Evolutionary conservation across 805 yeast species (phyloP).

Genomic region (Lipomyces spencermartinsiae): DNA sequence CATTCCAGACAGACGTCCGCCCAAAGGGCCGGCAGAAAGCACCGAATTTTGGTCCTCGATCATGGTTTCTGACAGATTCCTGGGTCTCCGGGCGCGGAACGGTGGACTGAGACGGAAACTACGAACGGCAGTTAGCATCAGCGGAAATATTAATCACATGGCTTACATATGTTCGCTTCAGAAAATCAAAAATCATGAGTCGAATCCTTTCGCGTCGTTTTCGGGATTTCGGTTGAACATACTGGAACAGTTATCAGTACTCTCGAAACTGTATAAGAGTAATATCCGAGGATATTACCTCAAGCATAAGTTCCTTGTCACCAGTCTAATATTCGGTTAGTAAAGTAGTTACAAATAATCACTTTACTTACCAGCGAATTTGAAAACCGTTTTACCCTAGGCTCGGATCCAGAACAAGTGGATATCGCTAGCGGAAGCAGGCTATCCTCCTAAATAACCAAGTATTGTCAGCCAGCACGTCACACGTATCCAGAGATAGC

Average conservation of each 20-base stretch:
- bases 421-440: slow-evolving; percentile 3
- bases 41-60: background rate
- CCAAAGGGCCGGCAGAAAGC: background rate
- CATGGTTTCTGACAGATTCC: background rate
- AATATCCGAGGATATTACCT: background rate
- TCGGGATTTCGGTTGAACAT: background rate
- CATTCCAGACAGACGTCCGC: background rate
- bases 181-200: background rate
- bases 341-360: background rate
- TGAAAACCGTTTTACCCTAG: background rate
- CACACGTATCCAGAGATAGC: background rate
- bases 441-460: background rate
- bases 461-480: background rate
- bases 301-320: background rate
- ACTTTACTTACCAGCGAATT: background rate
- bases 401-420: background rate
- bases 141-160: background rate
- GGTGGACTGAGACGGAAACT: background rate
- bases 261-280: background rate
- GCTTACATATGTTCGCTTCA: background rate
- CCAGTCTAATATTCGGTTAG: background rate
- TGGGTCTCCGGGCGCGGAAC: background rate
- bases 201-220: background rate
- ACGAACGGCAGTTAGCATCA: background rate
- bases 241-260: background rate